Conservation (phyloP, 2,329 filamentous ascomycete genomes). For the Neocucurbitaria cava region DNA sequence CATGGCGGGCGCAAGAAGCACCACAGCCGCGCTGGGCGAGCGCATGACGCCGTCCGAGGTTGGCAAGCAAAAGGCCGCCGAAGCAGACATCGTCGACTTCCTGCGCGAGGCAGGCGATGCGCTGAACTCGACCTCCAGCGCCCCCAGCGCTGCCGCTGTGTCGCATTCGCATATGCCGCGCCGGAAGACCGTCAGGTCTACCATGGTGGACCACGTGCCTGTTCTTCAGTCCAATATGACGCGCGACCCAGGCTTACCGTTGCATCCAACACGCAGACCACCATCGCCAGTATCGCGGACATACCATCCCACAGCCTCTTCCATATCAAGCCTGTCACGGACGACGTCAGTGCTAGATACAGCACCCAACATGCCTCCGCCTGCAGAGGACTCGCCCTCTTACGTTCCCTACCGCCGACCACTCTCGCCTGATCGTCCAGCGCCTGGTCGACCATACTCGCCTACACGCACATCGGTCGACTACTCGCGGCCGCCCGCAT, state of each 20-base stretch:
- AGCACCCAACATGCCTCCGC: conserved; percentile 61
- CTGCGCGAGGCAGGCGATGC: conserved; percentile 51
- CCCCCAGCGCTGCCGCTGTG: neutral
- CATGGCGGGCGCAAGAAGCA: conserved; percentile 43
- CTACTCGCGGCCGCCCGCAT: conserved; percentile 74
- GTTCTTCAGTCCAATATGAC: conserved; percentile 26
- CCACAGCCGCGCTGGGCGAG: conserved; percentile 41
- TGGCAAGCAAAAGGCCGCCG: conserved; percentile 40
- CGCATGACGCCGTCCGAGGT: conserved; percentile 33
- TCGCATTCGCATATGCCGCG: conserved; percentile 24
- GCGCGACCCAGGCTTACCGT: conserved; percentile 45
- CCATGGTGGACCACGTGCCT: neutral
- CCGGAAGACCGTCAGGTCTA: conserved; percentile 28
- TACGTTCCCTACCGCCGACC: conserved; percentile 65
- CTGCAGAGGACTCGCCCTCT: conserved; percentile 66
- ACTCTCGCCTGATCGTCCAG: conserved; percentile 59
- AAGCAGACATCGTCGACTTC: conserved; percentile 53
- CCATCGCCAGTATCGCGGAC: conserved; percentile 51
- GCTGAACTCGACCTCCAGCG: conserved; percentile 26
- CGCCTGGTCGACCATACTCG: conserved; percentile 57
- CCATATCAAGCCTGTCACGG: conserved; percentile 53
- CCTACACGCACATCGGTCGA: conserved; percentile 64
- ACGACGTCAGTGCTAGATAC: conserved; percentile 59
- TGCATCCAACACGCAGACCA: conserved; percentile 49
- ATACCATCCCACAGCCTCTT: conserved; percentile 58